A percentile compares a stretch with the other conserved stretches of the same genome.
These are phyloP conservation scores for Solanum medicagineum DNA, from an alignment of 257 asterid species.

Conservation along the genomic window DNA sequence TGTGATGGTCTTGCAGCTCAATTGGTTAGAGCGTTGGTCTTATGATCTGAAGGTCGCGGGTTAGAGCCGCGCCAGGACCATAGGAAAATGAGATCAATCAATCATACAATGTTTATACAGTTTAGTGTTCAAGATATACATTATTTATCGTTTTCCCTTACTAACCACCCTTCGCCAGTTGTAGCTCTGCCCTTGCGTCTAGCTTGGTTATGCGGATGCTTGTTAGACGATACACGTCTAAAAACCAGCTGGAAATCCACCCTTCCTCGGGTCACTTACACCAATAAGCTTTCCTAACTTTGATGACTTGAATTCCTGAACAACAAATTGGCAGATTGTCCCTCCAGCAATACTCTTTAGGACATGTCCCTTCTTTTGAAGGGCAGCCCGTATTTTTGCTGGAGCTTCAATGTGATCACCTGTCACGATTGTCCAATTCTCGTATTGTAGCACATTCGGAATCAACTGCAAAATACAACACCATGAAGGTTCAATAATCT, in stretches of 20 bases:
- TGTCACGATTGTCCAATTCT: slow-evolving; percentile 55
- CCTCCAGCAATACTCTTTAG: slow-evolving; percentile 36
- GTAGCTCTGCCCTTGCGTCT: not conserved
- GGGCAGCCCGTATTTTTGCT: slow-evolving; percentile 12
- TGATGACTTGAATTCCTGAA: slow-evolving; percentile 23
- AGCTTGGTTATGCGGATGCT: not conserved
- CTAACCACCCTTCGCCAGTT: not conserved
- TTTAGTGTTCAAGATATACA: too few species aligned
- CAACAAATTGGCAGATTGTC: slow-evolving; percentile 47
- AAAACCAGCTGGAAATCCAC: slow-evolving; percentile 57
- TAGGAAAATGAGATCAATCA: not conserved
- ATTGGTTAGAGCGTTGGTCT: slow-evolving; percentile 99
- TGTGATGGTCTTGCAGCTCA: slow-evolving; percentile 78
- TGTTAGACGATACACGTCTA: not conserved
- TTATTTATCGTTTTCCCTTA: not conserved
- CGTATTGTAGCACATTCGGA: slow-evolving; percentile 43
- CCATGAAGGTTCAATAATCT: not conserved
- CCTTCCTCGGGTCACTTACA: slow-evolving; percentile 69
- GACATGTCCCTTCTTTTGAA: slow-evolving; percentile 40
- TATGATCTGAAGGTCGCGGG: slow-evolving; percentile 99
- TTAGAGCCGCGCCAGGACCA: slow-evolving; percentile 96
- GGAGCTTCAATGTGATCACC: slow-evolving; percentile 53
- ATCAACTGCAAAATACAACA: slow-evolving; percentile 26
- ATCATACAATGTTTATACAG: not conserved
- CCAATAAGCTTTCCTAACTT: slow-evolving; percentile 33